Evolutionary conservation across 208 protist genomes (phyloP).

Genomic region (Leishmania gerbilli): DNA sequence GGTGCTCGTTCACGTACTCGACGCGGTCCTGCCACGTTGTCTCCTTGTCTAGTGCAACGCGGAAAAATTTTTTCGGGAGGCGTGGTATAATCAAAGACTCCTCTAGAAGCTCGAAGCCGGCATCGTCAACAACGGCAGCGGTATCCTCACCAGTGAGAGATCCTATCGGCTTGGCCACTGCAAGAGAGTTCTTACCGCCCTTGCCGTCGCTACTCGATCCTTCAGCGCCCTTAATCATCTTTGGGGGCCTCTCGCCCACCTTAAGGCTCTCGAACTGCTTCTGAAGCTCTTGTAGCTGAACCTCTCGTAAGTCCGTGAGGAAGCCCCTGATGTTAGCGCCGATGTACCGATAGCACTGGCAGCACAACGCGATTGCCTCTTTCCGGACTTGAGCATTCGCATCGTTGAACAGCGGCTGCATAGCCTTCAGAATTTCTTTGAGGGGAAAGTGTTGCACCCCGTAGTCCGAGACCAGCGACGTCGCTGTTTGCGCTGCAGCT

Average conservation of each 20-base stretch:
- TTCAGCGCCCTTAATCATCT: slow-evolving; percentile 30
- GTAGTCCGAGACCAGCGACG: slow-evolving; percentile 68
- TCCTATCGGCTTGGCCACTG: slow-evolving; percentile 22
- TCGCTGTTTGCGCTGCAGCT: slow-evolving; percentile 50
- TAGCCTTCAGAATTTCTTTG: slow-evolving; percentile 70
- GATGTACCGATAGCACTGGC: slow-evolving; percentile 86
- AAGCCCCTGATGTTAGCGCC: slow-evolving; percentile 69
- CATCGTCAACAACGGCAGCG: slow-evolving; percentile 43
- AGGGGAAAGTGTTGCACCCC: slow-evolving; percentile 63
- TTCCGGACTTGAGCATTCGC: slow-evolving; percentile 77
- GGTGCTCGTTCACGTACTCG: slow-evolving; percentile 59
- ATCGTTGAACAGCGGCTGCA: slow-evolving; percentile 87
- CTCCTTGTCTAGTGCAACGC: slow-evolving; percentile 67
- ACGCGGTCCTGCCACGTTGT: slow-evolving; percentile 79
- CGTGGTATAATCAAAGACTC: slow-evolving; percentile 62
- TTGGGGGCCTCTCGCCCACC: slow-evolving; percentile 36
- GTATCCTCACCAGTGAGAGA: slow-evolving; percentile 20
- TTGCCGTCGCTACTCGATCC: background rate
- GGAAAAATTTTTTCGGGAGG: slow-evolving; percentile 82
- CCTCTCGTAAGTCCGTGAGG: slow-evolving; percentile 80
- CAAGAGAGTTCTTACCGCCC: background rate
- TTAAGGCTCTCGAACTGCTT: slow-evolving; percentile 61
- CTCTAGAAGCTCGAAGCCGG: slow-evolving; percentile 53
- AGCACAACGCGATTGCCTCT: slow-evolving; percentile 68
- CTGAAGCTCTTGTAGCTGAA: slow-evolving; percentile 86